phyloP scores from a whole-genome alignment of 139 green algal genomes.

The Micractinium sp. region DNA sequence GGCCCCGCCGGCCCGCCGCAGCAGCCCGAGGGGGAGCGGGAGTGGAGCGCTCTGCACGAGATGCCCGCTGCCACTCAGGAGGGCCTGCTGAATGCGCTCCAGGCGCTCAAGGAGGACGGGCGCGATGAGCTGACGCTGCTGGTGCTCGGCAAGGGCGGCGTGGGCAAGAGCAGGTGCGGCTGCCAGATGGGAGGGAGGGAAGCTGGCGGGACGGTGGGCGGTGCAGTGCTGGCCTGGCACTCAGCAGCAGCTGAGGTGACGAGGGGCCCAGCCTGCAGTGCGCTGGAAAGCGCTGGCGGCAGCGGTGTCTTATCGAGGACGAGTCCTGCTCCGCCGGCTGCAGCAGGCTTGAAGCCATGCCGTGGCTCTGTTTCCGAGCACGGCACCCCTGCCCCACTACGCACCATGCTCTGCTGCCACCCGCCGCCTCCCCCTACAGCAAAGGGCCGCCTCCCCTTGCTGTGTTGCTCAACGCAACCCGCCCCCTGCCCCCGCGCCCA shows the following conservation, averaged over 20 bases:
- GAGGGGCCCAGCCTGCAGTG: too few relatives aligned
- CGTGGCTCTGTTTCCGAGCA: not conserved
- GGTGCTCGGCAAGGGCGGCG: constrained; percentile 73
- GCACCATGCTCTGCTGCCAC: not conserved
- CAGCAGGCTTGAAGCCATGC: too few relatives aligned
- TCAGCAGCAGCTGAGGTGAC: too few relatives aligned
- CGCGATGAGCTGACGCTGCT: constrained; percentile 68
- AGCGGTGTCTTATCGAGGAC: too few relatives aligned
- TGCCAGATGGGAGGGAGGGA: too few relatives aligned
- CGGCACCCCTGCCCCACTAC: too few relatives aligned
- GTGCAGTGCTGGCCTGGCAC: too few relatives aligned
- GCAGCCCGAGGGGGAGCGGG: constrained; percentile 36
- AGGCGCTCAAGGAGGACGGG: constrained; percentile 45
- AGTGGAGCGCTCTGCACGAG: constrained; percentile 33
- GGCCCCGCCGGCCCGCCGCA: not conserved
- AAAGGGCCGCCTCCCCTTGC: not conserved
- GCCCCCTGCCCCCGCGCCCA: not conserved
- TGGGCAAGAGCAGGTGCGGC: constrained; percentile 70
- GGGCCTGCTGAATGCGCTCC: constrained; percentile 43
- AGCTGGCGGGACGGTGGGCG: too few relatives aligned
- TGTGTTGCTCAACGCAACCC: not conserved
- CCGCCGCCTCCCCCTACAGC: not conserved
- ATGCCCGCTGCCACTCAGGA: constrained; percentile 63
- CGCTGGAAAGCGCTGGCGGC: too few relatives aligned
- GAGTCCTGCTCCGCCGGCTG: too few relatives aligned